Conservation (phyloP, 306 rosid genomes). For the Cucurbita ficifolia region DNA sequence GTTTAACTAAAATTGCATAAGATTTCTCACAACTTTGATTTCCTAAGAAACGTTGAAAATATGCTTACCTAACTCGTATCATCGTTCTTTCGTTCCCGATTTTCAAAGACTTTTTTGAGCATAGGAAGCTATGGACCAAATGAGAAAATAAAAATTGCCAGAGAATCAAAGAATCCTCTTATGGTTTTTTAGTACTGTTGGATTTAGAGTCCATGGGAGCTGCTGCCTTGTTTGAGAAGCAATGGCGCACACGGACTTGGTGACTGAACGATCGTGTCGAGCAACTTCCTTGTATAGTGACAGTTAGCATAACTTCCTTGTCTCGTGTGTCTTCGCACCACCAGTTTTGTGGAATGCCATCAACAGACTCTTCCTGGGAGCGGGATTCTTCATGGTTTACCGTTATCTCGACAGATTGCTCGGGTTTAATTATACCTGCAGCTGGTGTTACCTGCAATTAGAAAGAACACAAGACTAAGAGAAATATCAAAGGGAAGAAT, state of each 20-base stretch:
- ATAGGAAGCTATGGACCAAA: neutral
- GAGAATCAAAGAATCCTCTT: neutral
- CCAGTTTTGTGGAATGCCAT: constrained; percentile 73
- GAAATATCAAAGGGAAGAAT: neutral
- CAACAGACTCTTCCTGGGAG: constrained; percentile 44
- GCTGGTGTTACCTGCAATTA: constrained; percentile 53
- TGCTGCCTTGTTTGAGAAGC: constrained; percentile 43
- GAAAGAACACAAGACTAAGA: neutral
- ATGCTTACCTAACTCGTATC: constrained; percentile 2
- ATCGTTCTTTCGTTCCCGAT: neutral
- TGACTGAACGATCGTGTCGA: constrained; percentile 29
- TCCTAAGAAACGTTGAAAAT: neutral
- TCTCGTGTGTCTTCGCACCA: constrained; percentile 80
- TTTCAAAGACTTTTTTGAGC: neutral
- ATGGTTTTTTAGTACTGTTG: constrained; percentile 32
- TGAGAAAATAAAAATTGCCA: neutral
- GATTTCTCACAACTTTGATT: neutral
- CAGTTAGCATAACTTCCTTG: constrained; percentile 52
- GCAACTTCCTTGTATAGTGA: constrained; percentile 58
- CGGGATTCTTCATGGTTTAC: constrained; percentile 59
- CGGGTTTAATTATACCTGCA: constrained; percentile 65
- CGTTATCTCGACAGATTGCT: constrained; percentile 53
- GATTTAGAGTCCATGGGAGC: constrained; percentile 36
- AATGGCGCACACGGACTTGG: constrained; percentile 45
- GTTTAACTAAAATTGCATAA: neutral